Evolutionary conservation across 2,329 filamentous ascomycete species (phyloP), one percentile per base, ranked within the genome.

Genomic region (Epichloe bromicola): DNA sequence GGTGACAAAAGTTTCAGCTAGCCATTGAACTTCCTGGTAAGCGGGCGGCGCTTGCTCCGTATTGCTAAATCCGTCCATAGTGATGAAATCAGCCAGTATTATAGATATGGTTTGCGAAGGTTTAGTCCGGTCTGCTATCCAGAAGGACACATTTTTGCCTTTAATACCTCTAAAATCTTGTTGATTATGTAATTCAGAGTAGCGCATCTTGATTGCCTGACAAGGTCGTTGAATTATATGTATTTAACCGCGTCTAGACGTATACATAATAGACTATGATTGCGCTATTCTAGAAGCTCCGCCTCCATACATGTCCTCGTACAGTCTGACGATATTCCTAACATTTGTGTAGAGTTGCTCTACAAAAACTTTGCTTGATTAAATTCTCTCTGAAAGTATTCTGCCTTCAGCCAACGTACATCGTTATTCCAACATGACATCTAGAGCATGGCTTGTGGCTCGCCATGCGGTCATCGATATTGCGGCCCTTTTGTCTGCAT

Each of bases 61-160:
- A 33, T 48, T 34, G 36, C 44, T 44, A 38, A 54, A 55, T 48
- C 54, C 54, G 48, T 55, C 54, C 54, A 55, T 55, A 38, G 3
- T 14, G 30, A 37, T 34, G 8, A 17, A 6, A 20, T 17, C 4
- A n/a, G 38, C 38, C 8, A 40, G 7, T 8, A 40, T 19, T 15
- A 40, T 40, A 2, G 38, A n/a, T 19, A 40, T 8, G 7, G 38
- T 40, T 40, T 40, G 12, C 38, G 14, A n/a, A 17, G 17, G 38
- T 40, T 17, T 40, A n/a, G 23, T 26, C 23, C 5, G 23, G 23
- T 26, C 23, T 7, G 23, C 23, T n/a, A 23, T 17, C 14, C 17
- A 46, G 5, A 40, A 44, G 48, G 48, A 50, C 36, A 15, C 40
- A 30, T 23, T 40, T 20, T 20, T 23, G 42, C 40, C 38, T 50